Evolutionary conservation across 805 yeast genomes (phyloP).

Genomic region (Cyberlindnera subsufficiens): DNA sequence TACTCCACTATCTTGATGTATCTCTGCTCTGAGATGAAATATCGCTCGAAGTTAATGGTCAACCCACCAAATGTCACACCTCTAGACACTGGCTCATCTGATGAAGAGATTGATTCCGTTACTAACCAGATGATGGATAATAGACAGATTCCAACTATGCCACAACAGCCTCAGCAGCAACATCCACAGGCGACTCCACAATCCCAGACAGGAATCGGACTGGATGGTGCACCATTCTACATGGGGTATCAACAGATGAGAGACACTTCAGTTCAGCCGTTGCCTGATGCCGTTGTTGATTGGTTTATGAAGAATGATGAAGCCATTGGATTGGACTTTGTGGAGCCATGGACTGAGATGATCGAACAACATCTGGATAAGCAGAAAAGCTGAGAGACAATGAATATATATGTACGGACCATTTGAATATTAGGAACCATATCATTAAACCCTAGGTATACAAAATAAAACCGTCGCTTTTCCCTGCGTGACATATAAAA

Average conservation of each 20-base stretch:
- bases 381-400: constrained; percentile 7
- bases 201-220: background rate
- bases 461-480: too few relatives aligned
- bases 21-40: constrained; percentile 68
- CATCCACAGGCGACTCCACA: background rate
- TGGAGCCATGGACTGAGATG: constrained; percentile 78
- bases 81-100: constrained; percentile 17
- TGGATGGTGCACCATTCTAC: constrained; percentile 1
- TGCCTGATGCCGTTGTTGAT: constrained; percentile 35
- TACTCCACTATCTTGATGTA: constrained; percentile 75
- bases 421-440: too few relatives aligned
- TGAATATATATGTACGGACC: background rate
- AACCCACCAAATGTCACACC: constrained; percentile 24
- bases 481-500: too few relatives aligned
- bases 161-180: constrained; percentile 4
- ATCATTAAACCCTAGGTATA: too few relatives aligned
- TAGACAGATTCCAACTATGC: background rate
- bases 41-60: constrained; percentile 29
- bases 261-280: constrained; percentile 9
- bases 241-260: constrained; percentile 21
- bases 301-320: constrained; percentile 44
- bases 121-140: background rate
- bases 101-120: constrained; percentile 9
- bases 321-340: constrained; percentile 50
- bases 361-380: constrained; percentile 53